These are phyloP conservation scores for Hypoxylon sp. DNA, from an alignment of 2,329 filamentous ascomycete genomes.

Conservation along the genomic window DNA sequence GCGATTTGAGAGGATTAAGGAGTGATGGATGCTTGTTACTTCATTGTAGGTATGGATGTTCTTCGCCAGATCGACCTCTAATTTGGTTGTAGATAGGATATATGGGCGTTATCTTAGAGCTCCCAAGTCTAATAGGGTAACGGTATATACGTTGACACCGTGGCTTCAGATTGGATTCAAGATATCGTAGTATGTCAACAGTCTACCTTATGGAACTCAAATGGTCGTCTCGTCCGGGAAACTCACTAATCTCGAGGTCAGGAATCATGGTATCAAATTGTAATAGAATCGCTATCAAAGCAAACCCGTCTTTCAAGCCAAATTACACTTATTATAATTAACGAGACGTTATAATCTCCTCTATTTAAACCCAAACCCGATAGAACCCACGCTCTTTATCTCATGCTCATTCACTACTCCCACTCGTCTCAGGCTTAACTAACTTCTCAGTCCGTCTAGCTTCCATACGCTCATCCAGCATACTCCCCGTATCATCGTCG, in stretches of 20 bases:
- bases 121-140: neutral
- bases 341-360: neutral
- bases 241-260: neutral
- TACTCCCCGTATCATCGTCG: slow-evolving; percentile 51
- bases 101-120: neutral
- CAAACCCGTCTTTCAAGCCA: neutral
- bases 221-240: neutral
- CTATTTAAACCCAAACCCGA: neutral
- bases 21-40: slow-evolving; percentile 1
- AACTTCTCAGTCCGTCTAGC: slow-evolving; percentile 42
- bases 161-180: neutral
- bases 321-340: neutral
- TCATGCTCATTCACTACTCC: slow-evolving; percentile 3
- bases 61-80: too few species aligned
- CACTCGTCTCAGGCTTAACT: slow-evolving; percentile 24
- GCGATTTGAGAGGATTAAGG: slow-evolving; percentile 38
- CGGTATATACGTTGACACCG: neutral
- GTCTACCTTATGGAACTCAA: neutral
- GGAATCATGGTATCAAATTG: neutral
- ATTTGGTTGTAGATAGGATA: neutral
- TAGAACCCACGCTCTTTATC: neutral
- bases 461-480: slow-evolving; percentile 48
- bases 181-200: neutral
- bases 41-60: neutral
- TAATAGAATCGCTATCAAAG: neutral